Percentiles rank a stretch among this genome's conserved stretches.
phyloP scores from a whole-genome alignment of 257 asterid species.

The Plantago major region DNA sequence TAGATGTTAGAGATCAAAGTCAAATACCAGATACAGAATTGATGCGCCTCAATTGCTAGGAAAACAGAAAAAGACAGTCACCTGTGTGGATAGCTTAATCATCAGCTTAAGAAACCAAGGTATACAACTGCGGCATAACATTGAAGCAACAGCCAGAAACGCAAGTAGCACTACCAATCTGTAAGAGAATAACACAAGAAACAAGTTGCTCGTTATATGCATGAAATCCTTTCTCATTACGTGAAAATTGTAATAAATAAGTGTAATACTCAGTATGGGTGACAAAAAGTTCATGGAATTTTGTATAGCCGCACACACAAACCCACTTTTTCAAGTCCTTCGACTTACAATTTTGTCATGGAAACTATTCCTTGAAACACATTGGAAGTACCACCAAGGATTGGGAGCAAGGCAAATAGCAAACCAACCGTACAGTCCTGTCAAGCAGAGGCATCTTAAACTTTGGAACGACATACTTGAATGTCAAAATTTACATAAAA shows the following conservation, averaged over 20 bases:
- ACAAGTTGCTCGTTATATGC: neutral
- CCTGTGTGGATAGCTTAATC: conserved; percentile 79
- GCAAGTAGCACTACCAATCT: conserved; percentile 57
- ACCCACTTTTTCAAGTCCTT: conserved; percentile 11
- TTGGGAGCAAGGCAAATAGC: conserved; percentile 84
- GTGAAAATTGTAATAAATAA: too few species aligned
- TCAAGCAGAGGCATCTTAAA: conserved; percentile 30
- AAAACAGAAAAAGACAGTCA: conserved; percentile 15
- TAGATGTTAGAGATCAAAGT: conserved; percentile 31
- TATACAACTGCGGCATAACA: conserved; percentile 55
- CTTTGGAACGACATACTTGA: conserved; percentile 18
- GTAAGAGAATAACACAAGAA: conserved; percentile 21
- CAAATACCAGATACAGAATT: conserved; percentile 25
- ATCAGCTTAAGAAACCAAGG: conserved; percentile 80
- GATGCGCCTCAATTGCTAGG: conserved; percentile 17
- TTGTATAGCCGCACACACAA: neutral
- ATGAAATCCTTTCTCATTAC: neutral
- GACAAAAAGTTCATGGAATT: too few species aligned
- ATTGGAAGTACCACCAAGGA: conserved; percentile 83
- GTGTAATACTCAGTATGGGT: too few species aligned
- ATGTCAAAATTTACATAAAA: conserved; percentile 7
- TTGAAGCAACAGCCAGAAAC: conserved; percentile 49
- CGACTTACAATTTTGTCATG: conserved; percentile 64
- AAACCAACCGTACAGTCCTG: conserved; percentile 91
- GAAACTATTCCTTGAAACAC: conserved; percentile 70